Evolutionary conservation across 768 basidiomycete species (phyloP), one percentile per base, ranked within the genome.

Genomic region (Lentinula raphanica): DNA sequence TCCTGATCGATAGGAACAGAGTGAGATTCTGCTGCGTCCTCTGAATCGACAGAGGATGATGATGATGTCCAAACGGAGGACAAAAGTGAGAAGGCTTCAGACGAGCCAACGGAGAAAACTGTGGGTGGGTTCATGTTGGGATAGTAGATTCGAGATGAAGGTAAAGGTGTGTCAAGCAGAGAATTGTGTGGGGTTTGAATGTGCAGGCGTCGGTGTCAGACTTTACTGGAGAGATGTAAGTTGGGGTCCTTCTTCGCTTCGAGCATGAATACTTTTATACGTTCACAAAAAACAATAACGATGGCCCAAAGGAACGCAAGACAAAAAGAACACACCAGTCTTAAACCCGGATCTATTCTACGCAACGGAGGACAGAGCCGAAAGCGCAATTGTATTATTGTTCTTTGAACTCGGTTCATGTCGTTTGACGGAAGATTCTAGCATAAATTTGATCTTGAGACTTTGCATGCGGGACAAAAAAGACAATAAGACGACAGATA

Each of bases 31-130:
- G 32, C 32, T 17, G 19, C 21, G 35, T 25, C 19, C 7, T 23
- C 49, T 5, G 29, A 31, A 7, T 32, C 49, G 6, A 19, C 49
- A 31, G 29, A 21, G 4, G 48, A 49, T 12, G 21, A 48, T 3
- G 49, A 27, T 7, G 35, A 39, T 7, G 51, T 38, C 51, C 51
- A 53, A 31, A 53, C 35, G 12, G 51, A 53, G 13, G 51, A 53
- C 12, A 53, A 36, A 5, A 53, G 21, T 5, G 51, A 36, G 51
- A 53, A 53, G 23, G 51, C 36, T 11, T 53, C 51, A 13, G 51
- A 53, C 13, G 51, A 53, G 12, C 51, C 51, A 39, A 53, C 51
- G 2, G 51, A 39, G 36, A 53, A 53, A 25, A 53, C 51, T 9
- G 36, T 53, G 25, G 23, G 21, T 23, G 51, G 25, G 35, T 25